phyloP scores from a whole-genome alignment of 495 filamentous ascomycete species.

The Bombardia bombarda region DNA sequence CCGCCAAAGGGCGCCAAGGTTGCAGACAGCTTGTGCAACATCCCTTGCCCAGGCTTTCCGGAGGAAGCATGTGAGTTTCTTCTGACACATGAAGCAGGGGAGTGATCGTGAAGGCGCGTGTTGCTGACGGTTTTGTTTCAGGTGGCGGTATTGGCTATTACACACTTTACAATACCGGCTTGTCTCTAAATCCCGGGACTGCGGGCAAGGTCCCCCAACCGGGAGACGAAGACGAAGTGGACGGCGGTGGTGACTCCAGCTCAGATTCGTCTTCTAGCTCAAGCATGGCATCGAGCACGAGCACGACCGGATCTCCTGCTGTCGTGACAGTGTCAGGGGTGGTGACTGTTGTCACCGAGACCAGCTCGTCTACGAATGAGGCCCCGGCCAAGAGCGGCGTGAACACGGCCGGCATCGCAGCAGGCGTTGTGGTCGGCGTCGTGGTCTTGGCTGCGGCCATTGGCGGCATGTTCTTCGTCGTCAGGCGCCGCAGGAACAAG shows the following conservation, averaged over 20 bases:
- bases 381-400: slow-evolving; percentile 42
- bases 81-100: neutral
- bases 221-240: too few species aligned
- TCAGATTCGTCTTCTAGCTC: too few species aligned
- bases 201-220: too few species aligned
- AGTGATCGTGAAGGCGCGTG: too few species aligned
- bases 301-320: neutral
- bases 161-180: slow-evolving; percentile 46
- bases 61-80: slow-evolving; percentile 53
- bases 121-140: too few species aligned
- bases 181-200: slow-evolving; percentile 14
- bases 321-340: neutral
- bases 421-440: slow-evolving; percentile 79
- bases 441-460: slow-evolving; percentile 57
- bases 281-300: neutral
- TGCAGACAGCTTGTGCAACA: slow-evolving; percentile 44
- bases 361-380: slow-evolving; percentile 18
- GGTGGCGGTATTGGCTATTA: slow-evolving; percentile 44
- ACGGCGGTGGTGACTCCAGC: neutral
- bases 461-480: slow-evolving; percentile 64
- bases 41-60: slow-evolving; percentile 53
- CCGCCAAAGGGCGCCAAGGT: slow-evolving; percentile 42
- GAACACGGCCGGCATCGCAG: slow-evolving; percentile 66
- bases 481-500: slow-evolving; percentile 64
- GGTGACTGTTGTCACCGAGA: slow-evolving; percentile 4